Base-by-base conservation (phyloP, 2,329 filamentous ascomycete species). In the Trichoderma asperellum region DNA sequence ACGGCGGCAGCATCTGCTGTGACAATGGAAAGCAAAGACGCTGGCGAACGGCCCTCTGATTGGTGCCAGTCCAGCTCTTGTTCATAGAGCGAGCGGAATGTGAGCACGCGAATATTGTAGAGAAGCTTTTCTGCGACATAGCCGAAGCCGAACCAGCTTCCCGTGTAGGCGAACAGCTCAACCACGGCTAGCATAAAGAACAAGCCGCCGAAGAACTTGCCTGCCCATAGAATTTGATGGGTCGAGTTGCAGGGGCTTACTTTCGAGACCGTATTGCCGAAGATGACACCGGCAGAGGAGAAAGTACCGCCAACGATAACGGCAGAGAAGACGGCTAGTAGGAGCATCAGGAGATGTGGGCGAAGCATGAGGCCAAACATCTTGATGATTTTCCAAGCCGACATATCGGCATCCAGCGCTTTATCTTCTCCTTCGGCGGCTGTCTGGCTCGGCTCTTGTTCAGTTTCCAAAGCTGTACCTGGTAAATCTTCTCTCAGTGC, bases 11-110 rank as follows among this genome's bases (percentile, higher is more conserved):
- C 87, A 74, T 94, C 91, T 56, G 86, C 87, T 4, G 89, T 93
- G 71, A 94, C 90, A 72, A 89, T 86, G 0, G 88, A 88, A 2
- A 93, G 81, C 5, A 94, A 81, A 12, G 84, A 79, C 0, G 88
- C 84, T 0, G 91, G 88, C 1, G 85, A 89, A 29, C 90, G 85
- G 5, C 84, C 85, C 27, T 87, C 83, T 0, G 89, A 88, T 75
- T 92, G 87, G 74, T 93, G 91, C 91, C 90, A 93, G 70, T 90
- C 84, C 59, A 91, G 80, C 71, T 89, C 88, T 77, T 92, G 90
- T 70, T 88, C 83, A 62, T 92, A 85, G 1, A 92, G 79, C 0
- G 89, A 87, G 2, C 88, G 85, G 75, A 92, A 87, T 0, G 88
- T 89, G 1, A 90, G 78, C 2, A 90, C 85, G 64, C 90, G 84